phyloP scores from a whole-genome alignment of 345 rosid genomes.

The Acer campestre region DNA sequence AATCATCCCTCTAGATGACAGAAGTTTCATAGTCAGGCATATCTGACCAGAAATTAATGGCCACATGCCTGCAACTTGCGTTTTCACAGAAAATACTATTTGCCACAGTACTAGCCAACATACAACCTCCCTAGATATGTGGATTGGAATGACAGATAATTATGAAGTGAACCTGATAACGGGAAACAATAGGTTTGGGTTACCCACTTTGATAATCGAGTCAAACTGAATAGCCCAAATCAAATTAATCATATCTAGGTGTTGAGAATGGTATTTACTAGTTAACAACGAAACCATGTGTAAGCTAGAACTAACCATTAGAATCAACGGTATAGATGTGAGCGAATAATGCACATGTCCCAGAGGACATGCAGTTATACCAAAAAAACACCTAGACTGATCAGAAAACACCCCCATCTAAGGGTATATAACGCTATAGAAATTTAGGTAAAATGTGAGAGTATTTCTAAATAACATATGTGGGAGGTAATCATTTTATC shows the following conservation, averaged over 20 bases:
- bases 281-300: not conserved
- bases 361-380: not conserved
- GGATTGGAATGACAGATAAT: not conserved
- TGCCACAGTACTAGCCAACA: not conserved
- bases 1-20: not conserved
- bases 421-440: constrained; percentile 3
- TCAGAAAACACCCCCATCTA: not conserved
- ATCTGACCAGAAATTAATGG: not conserved
- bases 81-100: not conserved
- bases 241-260: not conserved
- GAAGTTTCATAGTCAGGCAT: not conserved
- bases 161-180: not conserved
- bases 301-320: not conserved
- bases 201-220: not conserved
- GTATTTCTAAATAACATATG: not conserved
- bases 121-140: not conserved
- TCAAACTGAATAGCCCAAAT: not conserved
- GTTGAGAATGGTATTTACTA: not conserved
- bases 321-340: not conserved
- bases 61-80: not conserved
- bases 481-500: not conserved
- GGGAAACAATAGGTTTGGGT: not conserved
- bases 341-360: not conserved
- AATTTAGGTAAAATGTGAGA: not conserved
- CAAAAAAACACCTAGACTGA: not conserved